A percentile compares a stretch with the other conserved stretches of the same genome.
Evolutionary conservation across 2,329 filamentous ascomycete genomes (phyloP).

Genomic region (Diaporthe australafricana): DNA sequence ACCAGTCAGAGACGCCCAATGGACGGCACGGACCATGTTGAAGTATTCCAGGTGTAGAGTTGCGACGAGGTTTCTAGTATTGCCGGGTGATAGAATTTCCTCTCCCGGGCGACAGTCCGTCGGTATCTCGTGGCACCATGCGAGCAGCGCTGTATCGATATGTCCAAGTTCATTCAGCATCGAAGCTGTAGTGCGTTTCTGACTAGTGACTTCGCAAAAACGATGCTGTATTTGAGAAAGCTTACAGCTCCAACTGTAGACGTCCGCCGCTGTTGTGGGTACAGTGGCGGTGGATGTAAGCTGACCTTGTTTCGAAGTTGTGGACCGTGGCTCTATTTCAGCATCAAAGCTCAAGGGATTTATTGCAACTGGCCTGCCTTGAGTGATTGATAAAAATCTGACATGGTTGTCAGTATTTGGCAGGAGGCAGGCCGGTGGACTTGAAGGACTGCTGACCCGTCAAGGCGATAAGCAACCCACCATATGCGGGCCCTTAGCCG

Average conservation of each 20-base stretch:
- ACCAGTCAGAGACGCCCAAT: background rate
- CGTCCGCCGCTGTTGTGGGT: background rate
- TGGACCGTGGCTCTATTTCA: background rate
- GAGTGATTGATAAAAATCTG: background rate
- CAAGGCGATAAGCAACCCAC: background rate
- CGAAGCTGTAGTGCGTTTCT: background rate
- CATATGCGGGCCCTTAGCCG: background rate
- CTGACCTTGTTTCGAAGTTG: background rate
- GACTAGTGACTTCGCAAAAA: background rate
- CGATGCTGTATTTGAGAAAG: background rate
- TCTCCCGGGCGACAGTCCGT: constrained; percentile 10
- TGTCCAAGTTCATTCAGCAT: background rate
- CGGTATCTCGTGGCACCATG: background rate
- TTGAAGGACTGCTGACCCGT: background rate
- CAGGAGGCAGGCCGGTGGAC: too few species aligned
- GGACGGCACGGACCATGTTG: background rate
- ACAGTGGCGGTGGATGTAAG: too few species aligned
- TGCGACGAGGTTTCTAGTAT: background rate
- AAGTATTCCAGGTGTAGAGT: constrained; percentile 3
- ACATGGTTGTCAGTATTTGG: background rate
- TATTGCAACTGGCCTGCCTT: background rate
- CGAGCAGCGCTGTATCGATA: background rate
- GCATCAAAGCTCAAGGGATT: background rate
- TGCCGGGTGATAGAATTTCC: background rate
- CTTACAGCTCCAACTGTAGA: background rate